Base-by-base conservation (phyloP, 345 rosid genomes). In the Boechera stricta region DNA sequence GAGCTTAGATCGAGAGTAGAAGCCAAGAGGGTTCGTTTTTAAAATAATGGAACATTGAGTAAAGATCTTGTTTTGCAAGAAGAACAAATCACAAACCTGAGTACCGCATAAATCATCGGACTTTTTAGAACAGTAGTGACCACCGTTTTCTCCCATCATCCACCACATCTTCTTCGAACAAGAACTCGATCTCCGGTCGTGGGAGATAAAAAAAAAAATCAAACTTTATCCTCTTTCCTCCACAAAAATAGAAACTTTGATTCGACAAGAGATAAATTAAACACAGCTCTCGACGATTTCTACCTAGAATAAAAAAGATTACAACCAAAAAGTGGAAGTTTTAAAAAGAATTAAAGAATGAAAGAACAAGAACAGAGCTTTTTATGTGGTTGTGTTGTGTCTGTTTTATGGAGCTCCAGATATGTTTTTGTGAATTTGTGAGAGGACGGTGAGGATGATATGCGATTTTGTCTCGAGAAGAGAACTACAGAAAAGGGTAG, bases 141-240 rank as follows among this genome's bases (percentile, higher is more conserved):
- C 95, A 32, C 93, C 98, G 64, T 82, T 85, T 82, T 94, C 97
- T 57, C 83, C 82, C 98, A 94, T 94, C 93, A 94, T 92, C 98
- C 98, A 88, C 95, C 98, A 89, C 98, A 94, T 94, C 82, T 83
- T 67, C 73, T 77, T 71, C 13, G 29, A 39, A 36, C 74, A 59
- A 31, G 79, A 76, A 69, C 57, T 70, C 60, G 53, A 77, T 63
- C 58, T 41, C 77, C 56, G 65, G 7, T n/a, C 32, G 51, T n/a
- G 62, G 39, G 58, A 53, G 56, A 16, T 21, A 13, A 38, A 18
- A 33, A 15, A 49, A 18, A 33, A 16, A 56, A 64, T 2, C 53
- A 44, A 60, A 18, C 32, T 36, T 59, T 35, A 59, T 7, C 42
- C 0, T 21, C 6, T 52, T 24, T 52, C 21, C 51, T 47, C 51